Conservation (phyloP, 345 rosid species). For the Carallia pectinifolia region DNA sequence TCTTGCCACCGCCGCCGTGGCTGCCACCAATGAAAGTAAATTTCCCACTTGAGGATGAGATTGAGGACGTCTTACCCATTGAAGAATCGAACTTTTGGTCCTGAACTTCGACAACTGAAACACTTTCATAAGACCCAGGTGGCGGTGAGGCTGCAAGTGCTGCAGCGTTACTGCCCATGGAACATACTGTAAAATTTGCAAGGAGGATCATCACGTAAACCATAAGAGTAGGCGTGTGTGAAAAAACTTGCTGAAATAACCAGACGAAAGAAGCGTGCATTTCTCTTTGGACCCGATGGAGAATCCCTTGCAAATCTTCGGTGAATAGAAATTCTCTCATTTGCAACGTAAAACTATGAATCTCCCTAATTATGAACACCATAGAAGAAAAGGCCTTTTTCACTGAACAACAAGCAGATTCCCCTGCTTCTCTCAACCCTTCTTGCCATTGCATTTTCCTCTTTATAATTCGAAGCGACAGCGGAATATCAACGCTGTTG, state of each 20-base stretch:
- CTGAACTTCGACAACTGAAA: conserved; percentile 25
- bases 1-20: conserved; percentile 75
- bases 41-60: conserved; percentile 48
- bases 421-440: conserved; percentile 57
- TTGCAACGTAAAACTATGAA: conserved; percentile 68
- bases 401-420: conserved; percentile 63
- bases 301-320: conserved; percentile 69
- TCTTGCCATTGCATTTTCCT: conserved; percentile 75
- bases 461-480: conserved; percentile 75
- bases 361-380: conserved; percentile 89
- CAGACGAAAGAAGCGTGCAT: conserved; percentile 89
- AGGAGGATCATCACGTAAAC: conserved; percentile 83
- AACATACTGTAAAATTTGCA: conserved; percentile 81
- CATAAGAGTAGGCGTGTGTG: conserved; percentile 91
- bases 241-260: conserved; percentile 90
- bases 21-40: conserved; percentile 52
- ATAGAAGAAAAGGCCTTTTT: conserved; percentile 85
- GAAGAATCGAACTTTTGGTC: conserved; percentile 51
- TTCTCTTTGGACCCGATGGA: conserved; percentile 68
- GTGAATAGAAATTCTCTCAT: conserved; percentile 66
- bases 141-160: conserved; percentile 53
- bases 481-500: conserved; percentile 74
- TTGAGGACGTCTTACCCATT: conserved; percentile 40
- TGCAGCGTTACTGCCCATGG: conserved; percentile 54
- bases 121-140: conserved; percentile 24